phyloP scores from a whole-genome alignment of 2,329 filamentous ascomycete species.

The Penicillium concentricum region DNA sequence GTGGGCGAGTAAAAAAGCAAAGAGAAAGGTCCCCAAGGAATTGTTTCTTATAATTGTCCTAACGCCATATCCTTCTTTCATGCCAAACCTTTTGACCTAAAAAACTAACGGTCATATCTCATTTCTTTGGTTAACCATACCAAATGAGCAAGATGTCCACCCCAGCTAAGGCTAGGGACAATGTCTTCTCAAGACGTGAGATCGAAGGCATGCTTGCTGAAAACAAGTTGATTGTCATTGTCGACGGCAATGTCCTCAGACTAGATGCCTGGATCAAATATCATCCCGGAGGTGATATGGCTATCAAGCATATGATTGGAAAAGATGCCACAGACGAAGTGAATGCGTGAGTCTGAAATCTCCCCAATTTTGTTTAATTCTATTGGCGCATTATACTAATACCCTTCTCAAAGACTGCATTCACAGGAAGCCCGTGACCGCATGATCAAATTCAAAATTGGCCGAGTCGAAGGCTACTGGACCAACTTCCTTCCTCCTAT shows the following conservation, averaged over 20 bases:
- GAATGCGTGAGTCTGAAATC: conserved; percentile 62
- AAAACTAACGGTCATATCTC: not conserved
- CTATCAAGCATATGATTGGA: conserved; percentile 87
- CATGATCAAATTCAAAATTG: conserved; percentile 80
- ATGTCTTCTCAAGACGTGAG: conserved; percentile 36
- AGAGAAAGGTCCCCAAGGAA: not conserved
- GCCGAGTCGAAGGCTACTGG: conserved; percentile 76
- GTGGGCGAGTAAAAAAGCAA: not conserved
- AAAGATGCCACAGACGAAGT: conserved; percentile 92
- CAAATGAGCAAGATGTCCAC: conserved; percentile 4
- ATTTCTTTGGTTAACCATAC: not conserved
- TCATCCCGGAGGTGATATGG: conserved; percentile 85
- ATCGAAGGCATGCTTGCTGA: conserved; percentile 80
- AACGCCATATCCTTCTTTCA: not conserved
- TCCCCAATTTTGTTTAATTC: not conserved
- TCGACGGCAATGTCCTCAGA: conserved; percentile 77
- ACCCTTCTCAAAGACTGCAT: conserved; percentile 64
- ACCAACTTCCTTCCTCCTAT: conserved; percentile 84
- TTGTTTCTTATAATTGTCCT: not conserved
- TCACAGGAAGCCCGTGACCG: conserved; percentile 68
- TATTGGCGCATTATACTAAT: conserved; percentile 8
- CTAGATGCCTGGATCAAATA: conserved; percentile 83
- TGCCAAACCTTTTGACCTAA: not conserved
- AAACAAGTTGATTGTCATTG: conserved; percentile 73
- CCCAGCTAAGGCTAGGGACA: conserved; percentile 10